These are phyloP conservation scores for Annulohypoxylon moriforme DNA, from an alignment of 495 filamentous ascomycete species.

Conservation along the genomic window DNA sequence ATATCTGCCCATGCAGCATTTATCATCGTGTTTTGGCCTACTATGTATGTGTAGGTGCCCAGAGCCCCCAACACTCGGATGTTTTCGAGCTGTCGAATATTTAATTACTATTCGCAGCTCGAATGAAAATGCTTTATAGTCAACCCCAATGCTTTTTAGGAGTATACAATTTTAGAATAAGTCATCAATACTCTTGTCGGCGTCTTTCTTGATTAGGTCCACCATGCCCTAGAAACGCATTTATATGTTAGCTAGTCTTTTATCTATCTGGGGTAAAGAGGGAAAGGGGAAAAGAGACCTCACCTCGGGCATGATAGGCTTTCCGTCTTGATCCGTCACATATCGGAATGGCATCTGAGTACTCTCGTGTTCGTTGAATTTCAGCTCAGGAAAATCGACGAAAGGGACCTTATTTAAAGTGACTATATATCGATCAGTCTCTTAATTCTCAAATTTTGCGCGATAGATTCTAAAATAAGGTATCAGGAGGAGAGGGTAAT, in stretches of 20 bases:
- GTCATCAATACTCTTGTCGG: constrained; percentile 90
- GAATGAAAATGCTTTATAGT: neutral
- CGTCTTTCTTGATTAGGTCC: constrained; percentile 91
- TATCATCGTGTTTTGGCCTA: too few relatives aligned
- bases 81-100: neutral
- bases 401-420: constrained; percentile 81
- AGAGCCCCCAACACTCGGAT: neutral
- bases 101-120: neutral
- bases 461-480: too few relatives aligned
- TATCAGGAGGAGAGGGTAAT: neutral
- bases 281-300: constrained; percentile 41
- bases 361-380: constrained; percentile 89
- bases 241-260: neutral
- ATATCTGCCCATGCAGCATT: neutral
- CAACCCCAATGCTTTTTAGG: neutral
- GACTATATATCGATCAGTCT: constrained; percentile 57
- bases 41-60: neutral
- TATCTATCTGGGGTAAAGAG: neutral
- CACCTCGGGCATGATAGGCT: constrained; percentile 91
- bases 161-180: constrained; percentile 68
- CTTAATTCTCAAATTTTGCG: neutral
- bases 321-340: constrained; percentile 76
- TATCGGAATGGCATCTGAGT: constrained; percentile 98
- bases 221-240: constrained; percentile 79
- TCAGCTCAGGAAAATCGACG: constrained; percentile 86